A percentile compares a stretch with the other conserved stretches of the same genome.
These are phyloP conservation scores for Yamadazyma triangularis DNA, from an alignment of 1,139 yeast genomes.

Conservation along the genomic window DNA sequence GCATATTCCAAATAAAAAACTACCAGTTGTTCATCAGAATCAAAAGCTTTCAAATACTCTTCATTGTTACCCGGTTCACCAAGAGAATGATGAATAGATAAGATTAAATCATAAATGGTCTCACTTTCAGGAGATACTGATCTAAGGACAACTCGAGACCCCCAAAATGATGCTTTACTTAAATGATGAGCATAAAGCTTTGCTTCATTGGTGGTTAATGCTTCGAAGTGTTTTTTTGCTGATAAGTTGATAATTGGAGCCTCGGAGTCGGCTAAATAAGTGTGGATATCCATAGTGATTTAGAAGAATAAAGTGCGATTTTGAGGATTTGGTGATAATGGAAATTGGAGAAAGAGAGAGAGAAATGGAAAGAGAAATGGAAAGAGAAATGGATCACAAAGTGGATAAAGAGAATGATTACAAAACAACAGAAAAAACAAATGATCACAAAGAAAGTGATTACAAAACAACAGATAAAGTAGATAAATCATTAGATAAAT, in stretches of 20 bases:
- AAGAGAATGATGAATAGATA: conserved; percentile 50
- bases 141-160: conserved; percentile 72
- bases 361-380: conserved; percentile 2
- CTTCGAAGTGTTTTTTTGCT: conserved; percentile 43
- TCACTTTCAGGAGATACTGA: conserved; percentile 87
- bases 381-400: background rate
- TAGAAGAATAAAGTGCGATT: background rate
- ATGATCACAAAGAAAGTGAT: too few relatives aligned
- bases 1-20: conserved; percentile 66
- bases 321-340: background rate
- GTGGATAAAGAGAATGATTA: conserved; percentile 7
- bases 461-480: too few relatives aligned
- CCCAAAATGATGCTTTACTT: conserved; percentile 78
- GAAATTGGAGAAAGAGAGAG: background rate
- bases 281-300: background rate
- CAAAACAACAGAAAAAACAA: conserved; percentile 24
- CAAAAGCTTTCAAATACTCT: conserved; percentile 34
- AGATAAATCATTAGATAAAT: too few relatives aligned
- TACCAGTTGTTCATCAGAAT: conserved; percentile 29
- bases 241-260: conserved; percentile 40
- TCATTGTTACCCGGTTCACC: conserved; percentile 40
- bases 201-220: conserved; percentile 27
- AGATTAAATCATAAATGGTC: conserved; percentile 61
- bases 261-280: conserved; percentile 36
- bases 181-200: conserved; percentile 75